phyloP scores from a whole-genome alignment of 257 asterid species.

The Solanum chilense region DNA sequence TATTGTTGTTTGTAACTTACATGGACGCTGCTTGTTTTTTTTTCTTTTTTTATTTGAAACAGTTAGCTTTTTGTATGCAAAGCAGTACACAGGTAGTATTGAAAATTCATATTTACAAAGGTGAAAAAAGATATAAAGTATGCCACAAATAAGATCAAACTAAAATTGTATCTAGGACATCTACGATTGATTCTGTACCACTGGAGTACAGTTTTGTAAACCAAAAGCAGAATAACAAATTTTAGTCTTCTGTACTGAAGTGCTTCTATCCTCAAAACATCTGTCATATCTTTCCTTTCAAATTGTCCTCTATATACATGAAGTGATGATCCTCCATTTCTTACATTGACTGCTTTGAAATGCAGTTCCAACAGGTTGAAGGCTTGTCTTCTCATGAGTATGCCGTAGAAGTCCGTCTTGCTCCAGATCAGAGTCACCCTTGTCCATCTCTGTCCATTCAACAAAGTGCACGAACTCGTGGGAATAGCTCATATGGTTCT shows the following conservation, averaged over 20 bases:
- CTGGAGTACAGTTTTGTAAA: not conserved
- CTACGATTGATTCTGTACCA: not conserved
- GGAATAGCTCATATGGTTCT: constrained; percentile 34
- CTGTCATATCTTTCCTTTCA: not conserved
- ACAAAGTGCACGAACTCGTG: constrained; percentile 79
- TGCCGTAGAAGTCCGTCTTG: constrained; percentile 53
- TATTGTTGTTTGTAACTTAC: not conserved
- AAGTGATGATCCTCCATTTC: not conserved
- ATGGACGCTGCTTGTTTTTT: not conserved
- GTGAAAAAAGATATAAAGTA: not conserved
- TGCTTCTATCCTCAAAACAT: not conserved
- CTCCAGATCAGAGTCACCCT: constrained; percentile 29
- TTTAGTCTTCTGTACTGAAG: not conserved
- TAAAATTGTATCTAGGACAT: not conserved
- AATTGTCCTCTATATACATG: not conserved
- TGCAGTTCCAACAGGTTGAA: constrained; percentile 62
- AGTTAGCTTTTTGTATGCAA: not conserved
- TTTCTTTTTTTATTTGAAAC: not conserved
- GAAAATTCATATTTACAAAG: not conserved
- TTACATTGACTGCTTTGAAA: constrained; percentile 14
- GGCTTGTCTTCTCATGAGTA: constrained; percentile 62
- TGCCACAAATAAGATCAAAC: not conserved
- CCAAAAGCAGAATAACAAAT: not conserved
- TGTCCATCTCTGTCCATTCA: constrained; percentile 29
- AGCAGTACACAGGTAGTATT: not conserved